Evolutionary conservation across 1,139 yeast species (phyloP).

Genomic region (Diutina rugosa): DNA sequence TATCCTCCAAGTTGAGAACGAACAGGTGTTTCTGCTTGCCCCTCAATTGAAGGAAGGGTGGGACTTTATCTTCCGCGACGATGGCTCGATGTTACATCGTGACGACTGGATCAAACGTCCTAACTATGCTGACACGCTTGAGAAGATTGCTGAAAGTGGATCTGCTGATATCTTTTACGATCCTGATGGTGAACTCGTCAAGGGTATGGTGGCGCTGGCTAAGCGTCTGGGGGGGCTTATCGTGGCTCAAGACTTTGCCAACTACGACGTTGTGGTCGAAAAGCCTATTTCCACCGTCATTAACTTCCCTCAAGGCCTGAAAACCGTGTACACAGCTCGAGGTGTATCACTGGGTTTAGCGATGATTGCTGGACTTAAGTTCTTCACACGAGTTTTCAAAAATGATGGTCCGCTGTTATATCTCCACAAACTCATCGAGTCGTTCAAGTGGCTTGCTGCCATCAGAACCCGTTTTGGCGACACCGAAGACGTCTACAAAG

Average conservation of each 20-base stretch:
- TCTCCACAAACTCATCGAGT: constrained; percentile 61
- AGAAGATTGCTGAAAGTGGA: constrained; percentile 60
- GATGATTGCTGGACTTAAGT: constrained; percentile 58
- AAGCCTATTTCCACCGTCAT: constrained; percentile 38
- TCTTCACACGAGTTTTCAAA: constrained; percentile 21
- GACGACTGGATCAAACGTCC: constrained; percentile 26
- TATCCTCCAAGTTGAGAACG: constrained; percentile 12
- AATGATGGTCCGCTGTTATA: constrained; percentile 13
- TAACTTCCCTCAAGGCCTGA: constrained; percentile 21
- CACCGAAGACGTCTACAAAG: constrained; percentile 10
- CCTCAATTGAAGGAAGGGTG: constrained; percentile 9
- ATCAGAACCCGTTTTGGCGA: constrained; percentile 81
- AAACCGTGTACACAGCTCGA: constrained; percentile 51
- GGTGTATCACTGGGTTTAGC: constrained; percentile 86
- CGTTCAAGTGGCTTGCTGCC: constrained; percentile 90
- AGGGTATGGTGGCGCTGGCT: constrained; percentile 33
- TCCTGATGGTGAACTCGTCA: constrained; percentile 63
- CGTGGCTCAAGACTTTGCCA: constrained; percentile 46
- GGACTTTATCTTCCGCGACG: constrained; percentile 7
- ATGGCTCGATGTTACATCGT: constrained; percentile 11
- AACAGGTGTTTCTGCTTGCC: constrained; percentile 15
- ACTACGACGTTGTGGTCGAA: constrained; percentile 42
- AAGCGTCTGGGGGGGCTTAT: constrained; percentile 49
- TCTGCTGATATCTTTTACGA: constrained; percentile 71
- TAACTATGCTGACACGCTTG: constrained; percentile 52